phyloP scores from a whole-genome alignment of 352 stramenopile species.

The Pythium brassicae region DNA sequence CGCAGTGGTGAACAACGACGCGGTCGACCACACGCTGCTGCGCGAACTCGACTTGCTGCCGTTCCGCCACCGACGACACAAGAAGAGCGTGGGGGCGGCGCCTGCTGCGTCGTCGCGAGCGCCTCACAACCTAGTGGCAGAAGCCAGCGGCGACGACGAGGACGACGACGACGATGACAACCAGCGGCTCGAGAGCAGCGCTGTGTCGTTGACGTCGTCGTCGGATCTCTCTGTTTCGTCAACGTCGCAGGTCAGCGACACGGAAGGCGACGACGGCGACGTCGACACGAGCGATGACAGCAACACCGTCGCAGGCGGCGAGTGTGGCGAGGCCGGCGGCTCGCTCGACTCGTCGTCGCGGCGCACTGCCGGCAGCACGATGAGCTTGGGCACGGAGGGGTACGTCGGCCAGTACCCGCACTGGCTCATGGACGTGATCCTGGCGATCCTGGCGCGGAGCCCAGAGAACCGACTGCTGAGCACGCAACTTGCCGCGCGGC shows the following conservation, averaged over 20 bases:
- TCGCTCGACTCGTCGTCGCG: constrained; percentile 3
- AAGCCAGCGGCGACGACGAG: constrained; percentile 11
- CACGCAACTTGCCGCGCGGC: constrained; percentile 41
- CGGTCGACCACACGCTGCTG: constrained; percentile 57
- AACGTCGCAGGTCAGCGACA: constrained; percentile 10
- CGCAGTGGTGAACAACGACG: constrained; percentile 59
- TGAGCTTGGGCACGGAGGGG: background rate
- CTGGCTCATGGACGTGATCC: constrained; percentile 49
- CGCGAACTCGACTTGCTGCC: constrained; percentile 59
- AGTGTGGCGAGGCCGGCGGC: background rate
- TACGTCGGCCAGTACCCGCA: constrained; percentile 26
- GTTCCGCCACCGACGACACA: constrained; percentile 32
- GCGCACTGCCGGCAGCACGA: background rate
- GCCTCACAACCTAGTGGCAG: constrained; percentile 6
- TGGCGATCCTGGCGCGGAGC: constrained; percentile 41
- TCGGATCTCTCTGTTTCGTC: constrained; percentile 17
- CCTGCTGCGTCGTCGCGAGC: background rate
- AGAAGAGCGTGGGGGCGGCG: background rate
- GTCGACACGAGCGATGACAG: background rate
- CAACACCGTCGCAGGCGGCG: background rate
- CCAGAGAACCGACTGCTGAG: constrained; percentile 51
- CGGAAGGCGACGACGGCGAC: background rate
- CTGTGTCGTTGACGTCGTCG: constrained; percentile 20
- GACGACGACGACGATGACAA: constrained; percentile 11
- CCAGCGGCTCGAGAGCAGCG: constrained; percentile 7